These are phyloP conservation scores for Lolium perenne DNA, from an alignment of 176 grass and related monocot species.

Conservation along the genomic window DNA sequence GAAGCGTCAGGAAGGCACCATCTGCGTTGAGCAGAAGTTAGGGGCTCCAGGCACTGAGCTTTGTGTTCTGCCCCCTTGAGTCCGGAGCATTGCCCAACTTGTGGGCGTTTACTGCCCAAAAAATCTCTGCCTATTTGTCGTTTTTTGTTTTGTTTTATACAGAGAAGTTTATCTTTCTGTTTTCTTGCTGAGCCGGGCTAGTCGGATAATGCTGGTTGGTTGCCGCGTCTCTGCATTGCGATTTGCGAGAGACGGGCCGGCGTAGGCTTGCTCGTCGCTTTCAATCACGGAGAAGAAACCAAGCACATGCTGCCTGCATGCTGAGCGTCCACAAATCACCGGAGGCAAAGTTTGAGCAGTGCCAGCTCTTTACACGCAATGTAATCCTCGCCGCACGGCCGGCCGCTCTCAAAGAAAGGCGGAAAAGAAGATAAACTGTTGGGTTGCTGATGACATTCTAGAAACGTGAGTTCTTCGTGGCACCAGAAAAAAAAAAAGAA, in stretches of 20 bases:
- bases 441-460: neutral
- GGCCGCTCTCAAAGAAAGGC: neutral
- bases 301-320: neutral
- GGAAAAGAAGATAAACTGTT: neutral
- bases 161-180: neutral
- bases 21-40: constrained; percentile 30
- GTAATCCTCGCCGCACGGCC: neutral
- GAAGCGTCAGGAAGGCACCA: constrained; percentile 16
- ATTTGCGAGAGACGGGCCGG: neutral
- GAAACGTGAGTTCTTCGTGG: neutral
- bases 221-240: neutral
- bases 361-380: neutral
- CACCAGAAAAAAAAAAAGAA: too few relatives aligned
- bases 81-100: neutral
- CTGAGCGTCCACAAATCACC: neutral
- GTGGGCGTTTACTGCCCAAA: neutral
- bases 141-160: neutral
- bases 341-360: neutral
- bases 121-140: neutral
- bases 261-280: neutral
- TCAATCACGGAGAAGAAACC: constrained; percentile 5
- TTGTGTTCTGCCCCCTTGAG: neutral
- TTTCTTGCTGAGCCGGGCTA: neutral
- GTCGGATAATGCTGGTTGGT: neutral
- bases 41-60: neutral